Evolutionary conservation across 441 rosid species (phyloP), one percentile per base, ranked within the genome.

Genomic region (Aquilaria agallochum): DNA sequence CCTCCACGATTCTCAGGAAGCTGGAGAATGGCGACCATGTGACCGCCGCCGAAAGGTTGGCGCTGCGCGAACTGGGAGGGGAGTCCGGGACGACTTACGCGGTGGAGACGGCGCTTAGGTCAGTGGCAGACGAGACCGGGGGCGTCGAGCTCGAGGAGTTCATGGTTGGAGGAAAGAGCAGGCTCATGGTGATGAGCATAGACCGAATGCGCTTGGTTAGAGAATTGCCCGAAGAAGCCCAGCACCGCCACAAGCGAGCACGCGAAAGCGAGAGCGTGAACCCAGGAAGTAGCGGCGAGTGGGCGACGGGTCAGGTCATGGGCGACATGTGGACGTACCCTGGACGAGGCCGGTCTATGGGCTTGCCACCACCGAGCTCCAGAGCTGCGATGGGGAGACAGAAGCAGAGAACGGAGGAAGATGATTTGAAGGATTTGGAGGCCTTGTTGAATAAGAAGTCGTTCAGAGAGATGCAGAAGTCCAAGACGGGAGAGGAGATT

Each of bases 401-500:
- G 73, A 84, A 86, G 72, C 71, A 66, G 44, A 81, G 90, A 72
- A 87, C 83, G 1, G 96, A 91, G 66, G 96, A 95, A 56, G 99
- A 95, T 68, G 97, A 91, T 47, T 42, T 85, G 81, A 84, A 91
- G 79, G 99, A 91, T 70, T 82, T 91, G 58, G 92, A 92, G 67
- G 97, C 90, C 62, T 76, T 95, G 82, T 58, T 95, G 76, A 84
- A 76, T 63, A 95, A 92, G 84, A 95, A 95, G 71, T 87, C 96
- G 20, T 87, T 78, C 69, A 84, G 74, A 84, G 97, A 95, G 82
- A 73, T 88, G 68, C 94, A 95, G 82, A 90, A 92, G 58, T 89
- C 97, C 0, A 89, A 84, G 75, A 87, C 97, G 0, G 99, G 97
- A 2, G 97, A 95, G 80, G 99, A 91, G 83, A 84, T 95, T 61